A percentile compares a stretch with the other conserved stretches of the same genome.
Evolutionary conservation across 2,329 filamentous ascomycete genomes (phyloP).

Genomic region (Fusarium goolgardi): DNA sequence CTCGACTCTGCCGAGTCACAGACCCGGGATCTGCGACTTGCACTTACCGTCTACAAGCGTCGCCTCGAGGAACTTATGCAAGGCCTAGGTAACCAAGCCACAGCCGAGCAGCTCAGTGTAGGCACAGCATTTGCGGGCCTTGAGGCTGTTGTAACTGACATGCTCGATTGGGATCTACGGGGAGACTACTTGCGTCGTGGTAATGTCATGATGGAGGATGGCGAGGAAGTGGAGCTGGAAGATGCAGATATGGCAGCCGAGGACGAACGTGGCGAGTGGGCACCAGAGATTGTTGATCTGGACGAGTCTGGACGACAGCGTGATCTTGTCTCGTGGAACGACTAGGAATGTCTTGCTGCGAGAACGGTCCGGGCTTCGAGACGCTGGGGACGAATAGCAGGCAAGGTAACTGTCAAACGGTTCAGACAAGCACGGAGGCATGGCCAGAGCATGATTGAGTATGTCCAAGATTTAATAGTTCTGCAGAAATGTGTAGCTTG

Average conservation of each 20-base stretch:
- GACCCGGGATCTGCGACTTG: constrained; percentile 55
- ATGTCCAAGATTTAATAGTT: neutral
- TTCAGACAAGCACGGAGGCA: too few species aligned
- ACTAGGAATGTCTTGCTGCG: constrained; percentile 41
- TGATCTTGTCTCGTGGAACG: constrained; percentile 63
- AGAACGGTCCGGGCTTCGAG: constrained; percentile 7
- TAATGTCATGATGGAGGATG: constrained; percentile 64
- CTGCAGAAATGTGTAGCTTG: neutral
- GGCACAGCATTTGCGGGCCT: constrained; percentile 59
- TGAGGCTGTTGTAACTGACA: constrained; percentile 48
- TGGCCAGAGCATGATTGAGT: neutral
- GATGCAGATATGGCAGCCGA: constrained; percentile 64
- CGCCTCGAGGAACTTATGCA: constrained; percentile 62
- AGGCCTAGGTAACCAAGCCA: constrained; percentile 50
- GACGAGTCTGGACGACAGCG: constrained; percentile 64
- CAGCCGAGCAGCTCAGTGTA: constrained; percentile 57
- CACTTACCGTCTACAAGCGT: constrained; percentile 66
- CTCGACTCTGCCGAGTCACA: constrained; percentile 53
- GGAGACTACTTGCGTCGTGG: constrained; percentile 62
- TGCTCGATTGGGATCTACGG: constrained; percentile 67
- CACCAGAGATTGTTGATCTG: constrained; percentile 64
- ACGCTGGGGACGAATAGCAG: neutral
- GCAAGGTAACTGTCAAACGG: neutral
- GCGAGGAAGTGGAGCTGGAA: constrained; percentile 61
- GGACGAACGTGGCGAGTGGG: constrained; percentile 65